Evolutionary conservation across 2,329 filamentous ascomycete species (phyloP), one percentile per base, ranked within the genome.

Genomic region (Chaetothyriales sp.): DNA sequence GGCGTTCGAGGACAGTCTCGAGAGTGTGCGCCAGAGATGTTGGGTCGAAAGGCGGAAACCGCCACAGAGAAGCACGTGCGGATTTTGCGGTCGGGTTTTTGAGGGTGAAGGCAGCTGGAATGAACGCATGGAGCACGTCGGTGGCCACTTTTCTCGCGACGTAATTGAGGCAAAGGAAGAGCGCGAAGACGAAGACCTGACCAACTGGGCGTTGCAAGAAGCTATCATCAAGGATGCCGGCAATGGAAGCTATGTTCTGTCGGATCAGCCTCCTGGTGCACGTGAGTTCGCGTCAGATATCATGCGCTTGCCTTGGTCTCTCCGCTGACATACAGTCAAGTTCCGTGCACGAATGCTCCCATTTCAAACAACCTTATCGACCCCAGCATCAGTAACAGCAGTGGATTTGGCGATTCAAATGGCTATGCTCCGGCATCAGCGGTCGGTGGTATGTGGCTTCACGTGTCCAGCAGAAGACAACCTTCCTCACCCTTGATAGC

Each of bases 91-190:
- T 1, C 77, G 76, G 48, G 64, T 65, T 0, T 94, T 94, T 62
- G 65, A 71, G 5, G 86, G 84, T 0, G 55, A 64, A 0, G 75
- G 72, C 5, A 80, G 80, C 18, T 95, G 89, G 89, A 85, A 92
- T 54, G 77, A 83, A 53, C 76, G 86, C 25, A 87, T 94, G 81
- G 89, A 95, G 66, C 89, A 95, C 67, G 80, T 94, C 1, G 87
- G 86, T 0, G 76, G 79, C 53, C 89, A 95, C 65, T 75, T 90
- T 47, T 87, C 92, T 67, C 59, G 59, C 19, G 59, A 61, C 48
- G 55, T 61, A 22, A 56, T 59, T 37, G 59, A 61, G 49, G 56
- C 56, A 40, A 83, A 83, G 59, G 65, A 65, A 19, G 60, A 70
- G 52, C 49, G 59, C 20, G 63, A 76, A 67, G 66, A 73, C 66